Conservation (phyloP, 192 early-diverging fungal genomes). For the Backusella liffmaniae region DNA sequence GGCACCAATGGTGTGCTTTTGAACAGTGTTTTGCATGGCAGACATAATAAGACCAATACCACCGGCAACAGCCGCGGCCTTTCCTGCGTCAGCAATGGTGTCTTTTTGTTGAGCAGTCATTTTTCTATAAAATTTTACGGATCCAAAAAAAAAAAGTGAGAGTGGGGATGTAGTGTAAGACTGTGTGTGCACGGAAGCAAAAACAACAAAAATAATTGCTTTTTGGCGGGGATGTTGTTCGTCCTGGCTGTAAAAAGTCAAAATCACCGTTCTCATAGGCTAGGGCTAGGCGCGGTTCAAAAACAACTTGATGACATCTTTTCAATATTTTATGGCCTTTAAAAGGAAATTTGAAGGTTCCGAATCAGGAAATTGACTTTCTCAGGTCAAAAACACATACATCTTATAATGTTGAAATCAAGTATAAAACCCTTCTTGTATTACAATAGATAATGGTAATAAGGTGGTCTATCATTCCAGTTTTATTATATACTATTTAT, state of each 20-base stretch:
- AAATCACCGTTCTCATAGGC: background rate
- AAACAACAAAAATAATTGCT: background rate
- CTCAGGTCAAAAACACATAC: too few relatives aligned
- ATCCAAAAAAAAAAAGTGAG: conserved; percentile 8
- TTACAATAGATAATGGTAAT: too few relatives aligned
- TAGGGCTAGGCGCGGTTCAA: background rate
- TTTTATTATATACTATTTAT: too few relatives aligned
- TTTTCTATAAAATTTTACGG: background rate
- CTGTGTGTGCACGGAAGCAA: background rate
- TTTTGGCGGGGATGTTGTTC: conserved; percentile 3
- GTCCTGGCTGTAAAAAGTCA: conserved; percentile 5
- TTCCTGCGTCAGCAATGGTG: conserved; percentile 42
- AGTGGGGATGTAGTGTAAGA: conserved; percentile 10
- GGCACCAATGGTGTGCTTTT: conserved; percentile 48
- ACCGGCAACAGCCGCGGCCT: conserved; percentile 50
- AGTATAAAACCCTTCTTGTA: too few relatives aligned
- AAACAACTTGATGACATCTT: background rate
- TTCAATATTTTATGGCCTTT: background rate
- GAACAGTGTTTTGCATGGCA: conserved; percentile 66
- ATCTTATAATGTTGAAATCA: too few relatives aligned
- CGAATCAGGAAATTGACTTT: too few relatives aligned
- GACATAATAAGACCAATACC: conserved; percentile 69
- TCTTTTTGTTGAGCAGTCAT: conserved; percentile 42
- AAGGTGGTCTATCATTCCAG: too few relatives aligned
- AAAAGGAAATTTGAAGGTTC: background rate